Evolutionary conservation across 129 eudicot genomes (phyloP), one percentile per base, ranked within the genome.

Genomic region (Pittosporum tobira): DNA sequence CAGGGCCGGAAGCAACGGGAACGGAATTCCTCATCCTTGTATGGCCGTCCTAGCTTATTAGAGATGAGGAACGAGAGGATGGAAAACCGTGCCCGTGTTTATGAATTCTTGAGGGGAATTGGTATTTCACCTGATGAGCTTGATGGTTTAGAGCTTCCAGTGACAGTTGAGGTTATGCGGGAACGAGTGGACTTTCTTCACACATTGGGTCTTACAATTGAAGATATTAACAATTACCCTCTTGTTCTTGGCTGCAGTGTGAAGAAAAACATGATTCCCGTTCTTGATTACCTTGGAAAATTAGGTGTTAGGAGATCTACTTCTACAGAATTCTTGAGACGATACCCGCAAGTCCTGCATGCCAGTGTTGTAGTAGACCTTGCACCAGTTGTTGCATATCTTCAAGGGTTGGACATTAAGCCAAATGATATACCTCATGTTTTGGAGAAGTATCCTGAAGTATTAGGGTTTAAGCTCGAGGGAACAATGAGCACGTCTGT

Each of bases 401-500:
- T 91, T 24, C 90, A 78, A 52, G 99, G 99, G 8, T 73, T 87
- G 94, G 99, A 81, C 49, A 76, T 91, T 40, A 87, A 86, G 65
- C 88, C 89, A 48, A 66, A 43, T 25, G 85, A 91, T 75, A 75
- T 91, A 52, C 90, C 96, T 22, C 69, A 77, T 31, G 99, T 91
- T 31, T 71, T 91, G 18, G 96, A 86, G 80, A 86, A 61, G 70
- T 91, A 87, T 56, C 99, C 99, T 0, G 99, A 91, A 70, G 90
- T 87, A 4, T 66, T 91, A 73, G 99, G 99, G 30, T 91, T 86
- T 51, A 91, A 87, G 74, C 96, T 91, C 27, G 99, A 91, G 73
- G 99, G 99, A 19, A 91, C 99, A 16, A 91, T 91, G 99, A 91
- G 99, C 59, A 91, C 99, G 16, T 91, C 99, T 0, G 99, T 91